Conservation (phyloP, 1,284 basidiomycete species). For the Phenoliferia sp. region DNA sequence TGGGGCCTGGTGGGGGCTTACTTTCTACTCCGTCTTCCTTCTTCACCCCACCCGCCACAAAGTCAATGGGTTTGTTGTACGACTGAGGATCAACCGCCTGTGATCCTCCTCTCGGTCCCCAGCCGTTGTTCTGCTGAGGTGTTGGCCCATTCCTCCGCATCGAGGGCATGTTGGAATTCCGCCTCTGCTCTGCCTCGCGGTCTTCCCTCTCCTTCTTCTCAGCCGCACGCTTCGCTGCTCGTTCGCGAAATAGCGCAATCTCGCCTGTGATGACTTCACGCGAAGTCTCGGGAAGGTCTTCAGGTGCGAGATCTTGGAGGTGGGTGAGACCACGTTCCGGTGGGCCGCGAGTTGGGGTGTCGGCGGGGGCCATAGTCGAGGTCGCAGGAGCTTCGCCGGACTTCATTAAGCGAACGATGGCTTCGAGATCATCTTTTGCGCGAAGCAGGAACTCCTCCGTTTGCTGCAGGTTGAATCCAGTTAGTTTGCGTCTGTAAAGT, state of each 20-base stretch:
- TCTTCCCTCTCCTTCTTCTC: slow-evolving; percentile 29
- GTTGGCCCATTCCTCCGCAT: slow-evolving; percentile 8
- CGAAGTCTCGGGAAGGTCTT: slow-evolving; percentile 38
- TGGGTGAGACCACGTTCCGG: slow-evolving; percentile 14
- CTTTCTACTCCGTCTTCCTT: not conserved
- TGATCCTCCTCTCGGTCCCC: not conserved
- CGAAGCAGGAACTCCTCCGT: slow-evolving; percentile 23
- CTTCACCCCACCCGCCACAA: slow-evolving; percentile 10
- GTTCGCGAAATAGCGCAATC: slow-evolving; percentile 39
- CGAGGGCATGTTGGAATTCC: slow-evolving; percentile 9
- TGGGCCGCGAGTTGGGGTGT: slow-evolving; percentile 5
- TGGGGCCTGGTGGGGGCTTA: not conserved
- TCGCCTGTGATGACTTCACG: slow-evolving; percentile 36
- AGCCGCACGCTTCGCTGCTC: slow-evolving; percentile 35
- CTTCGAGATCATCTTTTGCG: slow-evolving; percentile 23
- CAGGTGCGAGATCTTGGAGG: slow-evolving; percentile 38
- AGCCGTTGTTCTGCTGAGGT: slow-evolving; percentile 4
- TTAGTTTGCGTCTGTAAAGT: not conserved
- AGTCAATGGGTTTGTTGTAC: slow-evolving; percentile 28
- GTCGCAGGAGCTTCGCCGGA: slow-evolving; percentile 16
- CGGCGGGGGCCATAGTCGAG: slow-evolving; percentile 6
- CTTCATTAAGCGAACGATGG: slow-evolving; percentile 21
- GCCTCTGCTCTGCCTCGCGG: slow-evolving; percentile 17
- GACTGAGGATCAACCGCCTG: slow-evolving; percentile 21
- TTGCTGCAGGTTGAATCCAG: slow-evolving; percentile 1